Base-by-base conservation (phyloP, 805 yeast species). In the Nakazawaea wickerhamii region DNA sequence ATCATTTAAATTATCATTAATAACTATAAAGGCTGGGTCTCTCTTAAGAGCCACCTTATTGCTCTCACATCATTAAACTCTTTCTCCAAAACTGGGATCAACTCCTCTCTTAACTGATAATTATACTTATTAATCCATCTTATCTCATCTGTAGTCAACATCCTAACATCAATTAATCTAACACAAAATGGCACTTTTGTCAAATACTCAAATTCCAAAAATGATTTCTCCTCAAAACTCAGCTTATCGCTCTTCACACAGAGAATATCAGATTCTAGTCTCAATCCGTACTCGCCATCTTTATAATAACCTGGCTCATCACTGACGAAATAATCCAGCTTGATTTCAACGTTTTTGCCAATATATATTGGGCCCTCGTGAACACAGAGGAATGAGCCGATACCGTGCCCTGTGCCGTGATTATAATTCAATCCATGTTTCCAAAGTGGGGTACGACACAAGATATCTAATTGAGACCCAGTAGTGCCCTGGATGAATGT, bases 361-460 rank as follows among this genome's bases (percentile, higher is more conserved):
- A 93, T 79, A 13, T 90, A 95, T 43, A 91, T 73, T 1, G 98
- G 98, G 0, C 95, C 93, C 56, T 95, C 96, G 59, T 93, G 99
- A 14, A 93, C 98, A 59, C 84, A 83, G 36, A 95, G 77, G 58
- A 73, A 91, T 17, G 90, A 73, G 2, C 96, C 98, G n/a, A 93
- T 84, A 4, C 99, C 99, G 61, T 93, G 99, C 2, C 98, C 96
- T 0, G 98, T 88, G 8, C 99, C 98, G 61, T 93, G 99, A 49
- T 81, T 77, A 59, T 85, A 93, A 58, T 86, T 93, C 38, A 87
- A 67, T 0, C 98, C 98, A 40, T 78, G 70, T 30, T 77, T 68
- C 89, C 95, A 85, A 46, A 93, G 65, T 40, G 77, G 81, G 60
- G 83, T 89, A 49, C 99, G 73, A 0, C 96, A 95, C 40, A 89